Evolutionary conservation across 2,329 filamentous ascomycete species (phyloP).

Genomic region (Hypoxylon sp.): DNA sequence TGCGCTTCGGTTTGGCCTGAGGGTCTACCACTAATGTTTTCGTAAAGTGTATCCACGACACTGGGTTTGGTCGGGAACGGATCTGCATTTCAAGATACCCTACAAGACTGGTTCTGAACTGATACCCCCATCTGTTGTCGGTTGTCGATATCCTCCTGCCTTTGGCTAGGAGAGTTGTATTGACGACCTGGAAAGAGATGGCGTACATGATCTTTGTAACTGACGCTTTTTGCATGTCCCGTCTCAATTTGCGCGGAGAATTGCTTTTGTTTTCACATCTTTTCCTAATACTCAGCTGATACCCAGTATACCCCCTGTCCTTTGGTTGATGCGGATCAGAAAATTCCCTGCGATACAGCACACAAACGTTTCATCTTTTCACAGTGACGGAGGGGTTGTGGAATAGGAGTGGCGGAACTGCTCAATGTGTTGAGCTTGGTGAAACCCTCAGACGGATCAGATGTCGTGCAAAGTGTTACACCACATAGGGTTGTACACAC

Average conservation of each 20-base stretch:
- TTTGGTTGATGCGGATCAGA: constrained; percentile 51
- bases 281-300: constrained; percentile 57
- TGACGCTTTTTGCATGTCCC: constrained; percentile 56
- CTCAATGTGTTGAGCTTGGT: constrained; percentile 40
- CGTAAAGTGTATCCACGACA: constrained; percentile 53
- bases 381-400: constrained; percentile 40
- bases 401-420: constrained; percentile 33
- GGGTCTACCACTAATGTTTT: constrained; percentile 52
- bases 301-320: constrained; percentile 58
- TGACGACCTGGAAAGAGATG: constrained; percentile 48
- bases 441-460: constrained; percentile 44
- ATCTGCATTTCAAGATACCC: constrained; percentile 60
- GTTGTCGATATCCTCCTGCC: constrained; percentile 43
- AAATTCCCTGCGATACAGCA: constrained; percentile 48
- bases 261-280: constrained; percentile 50
- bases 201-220: constrained; percentile 53
- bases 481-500: constrained; percentile 50
- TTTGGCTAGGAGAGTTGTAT: constrained; percentile 45
- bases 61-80: constrained; percentile 56
- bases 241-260: constrained; percentile 51
- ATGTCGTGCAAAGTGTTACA: constrained; percentile 45
- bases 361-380: constrained; percentile 45
- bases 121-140: constrained; percentile 55
- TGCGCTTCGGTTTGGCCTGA: constrained; percentile 42
- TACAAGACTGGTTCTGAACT: constrained; percentile 56